Evolutionary conservation across 805 yeast species (phyloP), one percentile per base, ranked within the genome.

Genomic region (Debaryomyces hansenii): DNA sequence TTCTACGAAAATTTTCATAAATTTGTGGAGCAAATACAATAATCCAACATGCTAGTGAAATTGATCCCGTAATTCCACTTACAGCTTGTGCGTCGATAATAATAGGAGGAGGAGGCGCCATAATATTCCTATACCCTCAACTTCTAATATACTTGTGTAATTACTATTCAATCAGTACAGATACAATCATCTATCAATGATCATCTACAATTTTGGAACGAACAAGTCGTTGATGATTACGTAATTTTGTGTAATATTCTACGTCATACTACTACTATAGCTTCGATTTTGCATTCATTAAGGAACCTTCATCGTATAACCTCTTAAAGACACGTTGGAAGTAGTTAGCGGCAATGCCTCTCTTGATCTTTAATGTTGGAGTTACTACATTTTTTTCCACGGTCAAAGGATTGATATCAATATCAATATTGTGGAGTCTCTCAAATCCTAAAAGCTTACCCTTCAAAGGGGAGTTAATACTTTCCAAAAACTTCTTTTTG

Each of bases 11-110:
- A 54, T 91, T 92, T 62, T 94, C 97, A 65, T 90, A 91, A 38
- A 94, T 86, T 63, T 92, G 98, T 9, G 98, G 98, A 33, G 96
- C 95, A 74, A 94, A 92, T 14, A 92, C 99, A 41, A 94, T 91
- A 49, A 94, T 85, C 99, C 99, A 92, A 64, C 97, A 94, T 12
- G 97, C 96, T 40, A 92, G 80, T 15, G 98, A 92, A 31, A 94
- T 90, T 10, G 96, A 89, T 49, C 86, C 88, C 15, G 87, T 82
- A 46, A 87, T 85, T 5, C 92, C 94, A 58, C 90, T 82, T 15
- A 87, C 81, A 14, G 87, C 87, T 52, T 81, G 80, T 14, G 88
- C 83, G 53, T 82, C 85, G 45, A 84, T 70, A 24, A 78, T 76
- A 20, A 84, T 75, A 2, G 90, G 87, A 20, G 83, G 83, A 31